Percentiles rank a stretch among this genome's conserved stretches.
phyloP scores from a whole-genome alignment of 208 protist species.

The Leishmania tropica region DNA sequence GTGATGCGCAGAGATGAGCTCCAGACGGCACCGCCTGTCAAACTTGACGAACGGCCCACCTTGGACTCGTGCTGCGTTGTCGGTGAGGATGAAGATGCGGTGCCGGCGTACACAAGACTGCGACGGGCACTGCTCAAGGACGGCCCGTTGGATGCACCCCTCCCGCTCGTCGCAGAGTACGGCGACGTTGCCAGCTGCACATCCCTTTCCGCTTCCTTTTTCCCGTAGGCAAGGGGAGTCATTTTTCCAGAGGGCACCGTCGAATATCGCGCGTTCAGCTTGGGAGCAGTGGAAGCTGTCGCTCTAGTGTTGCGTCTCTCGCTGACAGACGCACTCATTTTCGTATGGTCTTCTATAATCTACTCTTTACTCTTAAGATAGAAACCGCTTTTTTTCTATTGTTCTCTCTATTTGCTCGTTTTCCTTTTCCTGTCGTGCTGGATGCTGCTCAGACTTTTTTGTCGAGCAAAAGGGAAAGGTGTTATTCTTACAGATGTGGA shows the following conservation, averaged over 20 bases:
- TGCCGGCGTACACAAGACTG: not conserved
- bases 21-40: conserved; percentile 7
- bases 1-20: conserved; percentile 14
- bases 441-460: not conserved
- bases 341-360: not conserved
- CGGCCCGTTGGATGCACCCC: conserved; percentile 4
- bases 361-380: not conserved
- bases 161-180: not conserved
- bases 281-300: conserved; percentile 5
- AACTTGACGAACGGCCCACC: not conserved
- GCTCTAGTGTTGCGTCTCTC: conserved; percentile 11
- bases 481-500: not conserved
- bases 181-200: not conserved
- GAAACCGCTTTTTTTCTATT: not conserved
- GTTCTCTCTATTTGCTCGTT: not conserved
- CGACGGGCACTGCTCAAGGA: conserved; percentile 15
- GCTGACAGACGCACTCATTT: conserved; percentile 11
- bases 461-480: not conserved
- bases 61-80: not conserved
- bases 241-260: not conserved
- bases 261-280: conserved; percentile 13
- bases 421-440: not conserved
- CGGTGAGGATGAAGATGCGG: conserved; percentile 1
- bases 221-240: not conserved
- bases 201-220: conserved; percentile 5